A percentile compares a stretch with the other conserved stretches of the same genome.
phyloP scores from a whole-genome alignment of 2,329 filamentous ascomycete species.

The Tolypocladium tropicale region DNA sequence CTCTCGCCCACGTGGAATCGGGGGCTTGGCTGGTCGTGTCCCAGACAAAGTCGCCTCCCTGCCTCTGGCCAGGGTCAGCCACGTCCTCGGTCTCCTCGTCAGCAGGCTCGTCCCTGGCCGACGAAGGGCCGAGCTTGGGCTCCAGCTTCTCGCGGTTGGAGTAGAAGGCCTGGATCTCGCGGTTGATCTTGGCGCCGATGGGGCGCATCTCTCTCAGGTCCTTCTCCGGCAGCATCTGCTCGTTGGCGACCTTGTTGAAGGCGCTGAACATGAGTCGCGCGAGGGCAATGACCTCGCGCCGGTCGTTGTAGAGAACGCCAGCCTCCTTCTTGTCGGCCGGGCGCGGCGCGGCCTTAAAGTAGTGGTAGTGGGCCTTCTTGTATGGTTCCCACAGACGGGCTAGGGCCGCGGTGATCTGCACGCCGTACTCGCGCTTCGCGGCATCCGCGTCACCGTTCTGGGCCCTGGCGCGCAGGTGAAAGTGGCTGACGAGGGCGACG shows the following conservation, averaged over 20 bases:
- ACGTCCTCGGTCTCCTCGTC: conserved; percentile 10
- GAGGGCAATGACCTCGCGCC: conserved; percentile 32
- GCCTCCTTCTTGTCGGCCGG: conserved; percentile 13
- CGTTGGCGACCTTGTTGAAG: conserved; percentile 31
- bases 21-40: conserved; percentile 15
- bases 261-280: conserved; percentile 35
- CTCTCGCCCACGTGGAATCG: neutral
- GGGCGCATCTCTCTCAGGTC: conserved; percentile 21
- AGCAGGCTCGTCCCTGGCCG: neutral
- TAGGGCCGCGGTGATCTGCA: conserved; percentile 40
- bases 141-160: conserved; percentile 21
- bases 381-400: conserved; percentile 40
- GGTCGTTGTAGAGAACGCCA: conserved; percentile 19
- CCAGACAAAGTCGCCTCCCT: conserved; percentile 19
- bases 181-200: conserved; percentile 24
- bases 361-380: conserved; percentile 25
- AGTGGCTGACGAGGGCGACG: conserved; percentile 38
- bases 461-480: conserved; percentile 22
- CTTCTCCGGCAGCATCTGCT: conserved; percentile 25
- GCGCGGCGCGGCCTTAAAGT: conserved; percentile 17
- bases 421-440: conserved; percentile 34
- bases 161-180: conserved; percentile 25
- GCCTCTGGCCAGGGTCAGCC: conserved; percentile 4
- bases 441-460: conserved; percentile 17
- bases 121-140: conserved; percentile 16